Percentiles rank a stretch among this genome's conserved stretches.
Conservation (phyloP, 179 eudicot species). For the Corrigiola litoralis region DNA sequence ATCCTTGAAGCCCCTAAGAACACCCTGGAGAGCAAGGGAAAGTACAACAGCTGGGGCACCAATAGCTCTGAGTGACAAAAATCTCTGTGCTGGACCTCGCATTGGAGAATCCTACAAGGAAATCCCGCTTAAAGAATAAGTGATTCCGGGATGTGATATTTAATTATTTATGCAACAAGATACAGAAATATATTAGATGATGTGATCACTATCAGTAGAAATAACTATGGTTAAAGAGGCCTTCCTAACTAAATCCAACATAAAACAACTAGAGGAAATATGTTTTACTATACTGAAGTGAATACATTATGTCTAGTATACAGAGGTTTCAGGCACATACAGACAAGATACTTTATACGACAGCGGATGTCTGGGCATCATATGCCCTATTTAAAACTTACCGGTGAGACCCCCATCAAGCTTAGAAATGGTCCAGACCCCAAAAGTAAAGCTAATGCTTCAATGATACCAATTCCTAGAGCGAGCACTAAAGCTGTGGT, state of each 20-base stretch:
- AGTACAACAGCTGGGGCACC: conserved; percentile 98
- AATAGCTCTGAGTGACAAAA: conserved; percentile 75
- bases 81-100: conserved; percentile 63
- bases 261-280: neutral
- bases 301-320: neutral
- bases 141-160: neutral
- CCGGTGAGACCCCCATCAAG: conserved; percentile 79
- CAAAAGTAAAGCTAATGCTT: conserved; percentile 70
- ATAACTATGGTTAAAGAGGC: neutral
- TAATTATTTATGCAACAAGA: neutral
- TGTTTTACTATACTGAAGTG: neutral
- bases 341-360: neutral
- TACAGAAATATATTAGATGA: neutral
- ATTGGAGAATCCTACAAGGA: conserved; percentile 67
- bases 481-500: conserved; percentile 80
- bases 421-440: conserved; percentile 78
- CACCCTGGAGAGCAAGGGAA: conserved; percentile 91
- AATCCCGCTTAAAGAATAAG: neutral
- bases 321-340: neutral
- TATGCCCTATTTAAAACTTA: conserved; percentile 23
- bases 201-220: neutral
- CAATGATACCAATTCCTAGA: conserved; percentile 64
- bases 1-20: conserved; percentile 96
- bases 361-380: neutral
- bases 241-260: neutral